Base-by-base conservation (phyloP, 2,329 filamentous ascomycete genomes). In the Pseudogymnoascus sp. region DNA sequence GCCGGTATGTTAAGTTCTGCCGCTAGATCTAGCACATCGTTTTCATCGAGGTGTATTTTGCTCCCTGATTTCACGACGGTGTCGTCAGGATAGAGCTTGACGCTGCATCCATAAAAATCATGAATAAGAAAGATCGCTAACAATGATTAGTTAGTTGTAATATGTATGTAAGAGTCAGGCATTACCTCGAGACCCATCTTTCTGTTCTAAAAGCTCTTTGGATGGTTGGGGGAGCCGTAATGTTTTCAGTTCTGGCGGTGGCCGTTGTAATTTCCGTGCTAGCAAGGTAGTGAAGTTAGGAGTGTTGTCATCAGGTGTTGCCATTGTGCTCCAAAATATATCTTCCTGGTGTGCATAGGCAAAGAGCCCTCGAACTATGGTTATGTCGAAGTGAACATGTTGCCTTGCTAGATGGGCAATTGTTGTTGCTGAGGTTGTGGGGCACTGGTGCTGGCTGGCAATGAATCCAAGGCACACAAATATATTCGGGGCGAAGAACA, bases 181-280 rank as follows among this genome's bases (percentile, higher is more conserved):
- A n/a, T 54, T 54, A 54, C 44, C 26, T 54, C 44, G n/a, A 1
- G 44, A 54, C n/a, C 44, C 44, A 33, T 33, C 44, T 33, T 54
- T 54, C 26, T 33, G 44, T 11, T n/a, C 26, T 9, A 50, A 8
- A 17, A 50, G 33, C 44, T 50, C 26, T 2, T 50, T 54, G 0
- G 44, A 33, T 54, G 26, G 44, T n/a, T 54, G 8, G 1, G 44
- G 44, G 33, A 54, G 44, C 8, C 1, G 2, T 8, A 54, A 4
- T 17, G 13, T 31, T 26, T 11, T 17, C n/a, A 0, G 7, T 5
- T 33, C n/a, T 17, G 44, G 44, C 2, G n/a, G 44, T 0, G 44
- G 44, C 0, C 5, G 0, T 1, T 17, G 6, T 17, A 54, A 4
- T 15, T 29, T 50, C 13, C 5, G 1, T 7, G 41, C 41, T 2